phyloP scores from a whole-genome alignment of 805 yeast genomes.

The Metschnikowia peoriensis region DNA sequence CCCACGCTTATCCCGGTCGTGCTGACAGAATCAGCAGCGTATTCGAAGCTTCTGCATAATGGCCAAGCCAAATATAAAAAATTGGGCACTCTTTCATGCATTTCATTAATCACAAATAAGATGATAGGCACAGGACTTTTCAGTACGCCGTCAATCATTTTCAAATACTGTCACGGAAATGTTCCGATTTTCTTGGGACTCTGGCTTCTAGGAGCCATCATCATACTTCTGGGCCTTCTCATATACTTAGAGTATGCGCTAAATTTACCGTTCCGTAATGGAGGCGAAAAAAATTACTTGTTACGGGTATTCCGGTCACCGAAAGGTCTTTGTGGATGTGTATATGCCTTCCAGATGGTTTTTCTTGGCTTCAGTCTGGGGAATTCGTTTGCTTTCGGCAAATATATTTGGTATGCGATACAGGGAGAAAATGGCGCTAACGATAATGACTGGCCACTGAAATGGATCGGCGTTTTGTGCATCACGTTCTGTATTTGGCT shows the following conservation, averaged over 20 bases:
- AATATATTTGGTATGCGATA: conserved; percentile 46
- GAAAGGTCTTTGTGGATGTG: conserved; percentile 35
- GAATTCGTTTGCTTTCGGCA: conserved; percentile 64
- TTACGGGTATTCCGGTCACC: conserved; percentile 34
- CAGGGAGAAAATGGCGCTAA: conserved; percentile 25
- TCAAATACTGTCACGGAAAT: conserved; percentile 45
- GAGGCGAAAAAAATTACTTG: conserved; percentile 43
- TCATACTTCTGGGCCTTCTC: conserved; percentile 38
- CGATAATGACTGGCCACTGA: conserved; percentile 31
- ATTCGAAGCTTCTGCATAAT: conserved; percentile 6
- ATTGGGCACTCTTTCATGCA: conserved; percentile 30
- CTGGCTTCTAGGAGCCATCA: conserved; percentile 37
- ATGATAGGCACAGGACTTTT: conserved; percentile 78
- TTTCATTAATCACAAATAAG: conserved; percentile 56
- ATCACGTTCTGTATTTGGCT: conserved; percentile 46
- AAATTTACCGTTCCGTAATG: conserved; percentile 40
- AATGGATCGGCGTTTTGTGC: conserved; percentile 49
- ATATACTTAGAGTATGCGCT: conserved; percentile 41
- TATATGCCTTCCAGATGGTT: conserved; percentile 52
- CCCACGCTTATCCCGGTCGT: conserved; percentile 15
- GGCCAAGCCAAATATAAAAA: conserved; percentile 13
- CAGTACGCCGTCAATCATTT: conserved; percentile 64
- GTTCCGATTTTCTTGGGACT: conserved; percentile 33
- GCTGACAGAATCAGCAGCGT: conserved; percentile 8
- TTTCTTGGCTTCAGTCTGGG: conserved; percentile 61